Evolutionary conservation across 148 eudicot genomes (phyloP).

Genomic region (Vaccinium darrowii): DNA sequence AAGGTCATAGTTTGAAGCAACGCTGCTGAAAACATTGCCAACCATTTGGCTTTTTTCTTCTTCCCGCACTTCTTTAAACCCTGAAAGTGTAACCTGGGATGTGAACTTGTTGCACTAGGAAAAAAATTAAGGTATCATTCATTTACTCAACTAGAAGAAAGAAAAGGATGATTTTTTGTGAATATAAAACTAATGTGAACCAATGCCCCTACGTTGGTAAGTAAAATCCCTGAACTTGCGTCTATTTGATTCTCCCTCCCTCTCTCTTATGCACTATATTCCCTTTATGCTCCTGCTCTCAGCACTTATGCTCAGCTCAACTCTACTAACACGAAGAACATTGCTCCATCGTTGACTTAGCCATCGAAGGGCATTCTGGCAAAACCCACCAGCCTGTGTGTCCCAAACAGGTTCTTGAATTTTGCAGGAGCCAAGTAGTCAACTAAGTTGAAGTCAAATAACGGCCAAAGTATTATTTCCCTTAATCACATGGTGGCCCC

Average conservation of each 20-base stretch:
- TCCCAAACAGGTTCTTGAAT: neutral
- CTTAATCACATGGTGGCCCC: neutral
- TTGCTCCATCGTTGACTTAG: neutral
- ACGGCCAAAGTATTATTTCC: neutral
- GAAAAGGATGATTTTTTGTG: neutral
- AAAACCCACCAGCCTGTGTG: neutral
- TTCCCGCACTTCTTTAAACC: conserved; percentile 83
- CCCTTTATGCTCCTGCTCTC: neutral
- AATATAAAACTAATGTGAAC: neutral
- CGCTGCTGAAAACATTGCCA: conserved; percentile 85
- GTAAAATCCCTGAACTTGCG: neutral
- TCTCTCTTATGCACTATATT: neutral
- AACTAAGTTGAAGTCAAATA: neutral
- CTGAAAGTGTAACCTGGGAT: conserved; percentile 33
- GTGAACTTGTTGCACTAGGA: neutral
- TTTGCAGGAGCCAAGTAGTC: neutral
- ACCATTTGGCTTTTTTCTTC: conserved; percentile 90
- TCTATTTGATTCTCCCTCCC: neutral
- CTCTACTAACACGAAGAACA: neutral
- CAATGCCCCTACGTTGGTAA: neutral
- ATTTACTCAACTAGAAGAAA: neutral
- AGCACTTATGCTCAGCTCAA: neutral
- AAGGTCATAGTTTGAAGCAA: conserved; percentile 83
- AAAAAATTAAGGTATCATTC: neutral
- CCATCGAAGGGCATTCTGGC: neutral